Evolutionary conservation across 306 rosid species (phyloP).

Genomic region (Crotalaria pallida): DNA sequence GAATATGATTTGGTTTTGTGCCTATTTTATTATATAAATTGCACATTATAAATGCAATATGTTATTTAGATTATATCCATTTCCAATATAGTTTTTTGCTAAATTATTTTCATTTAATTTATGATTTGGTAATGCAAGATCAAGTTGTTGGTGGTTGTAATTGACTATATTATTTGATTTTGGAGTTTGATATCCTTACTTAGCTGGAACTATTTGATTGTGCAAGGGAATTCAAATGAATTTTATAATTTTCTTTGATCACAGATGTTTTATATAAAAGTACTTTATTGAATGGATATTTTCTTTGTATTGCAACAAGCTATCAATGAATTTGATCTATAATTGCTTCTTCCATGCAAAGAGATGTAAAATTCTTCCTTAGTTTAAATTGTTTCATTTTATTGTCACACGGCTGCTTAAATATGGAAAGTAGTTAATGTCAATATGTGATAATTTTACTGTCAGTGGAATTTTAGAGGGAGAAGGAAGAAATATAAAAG

Average conservation of each 20-base stretch:
- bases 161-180: no score
- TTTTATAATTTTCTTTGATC: no score
- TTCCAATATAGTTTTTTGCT: not conserved
- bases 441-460: conserved; percentile 21
- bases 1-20: not conserved
- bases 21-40: not conserved
- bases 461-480: conserved; percentile 19
- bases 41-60: not conserved
- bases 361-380: not conserved
- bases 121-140: no score
- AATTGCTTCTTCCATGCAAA: not conserved
- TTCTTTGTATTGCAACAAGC: not conserved
- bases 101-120: not conserved
- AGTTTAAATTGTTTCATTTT: conserved; percentile 13
- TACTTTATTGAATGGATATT: not conserved
- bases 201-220: no score
- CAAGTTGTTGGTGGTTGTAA: no score
- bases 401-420: not conserved
- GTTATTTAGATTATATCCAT: not conserved
- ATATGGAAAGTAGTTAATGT: conserved; percentile 17
- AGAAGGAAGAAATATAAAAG: conserved; percentile 30
- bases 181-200: no score
- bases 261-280: no score
- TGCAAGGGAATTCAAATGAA: no score
- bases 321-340: not conserved